These are phyloP conservation scores for Theileria orientalis DNA, from an alignment of 169 alveolate species.

Conservation along the genomic window DNA sequence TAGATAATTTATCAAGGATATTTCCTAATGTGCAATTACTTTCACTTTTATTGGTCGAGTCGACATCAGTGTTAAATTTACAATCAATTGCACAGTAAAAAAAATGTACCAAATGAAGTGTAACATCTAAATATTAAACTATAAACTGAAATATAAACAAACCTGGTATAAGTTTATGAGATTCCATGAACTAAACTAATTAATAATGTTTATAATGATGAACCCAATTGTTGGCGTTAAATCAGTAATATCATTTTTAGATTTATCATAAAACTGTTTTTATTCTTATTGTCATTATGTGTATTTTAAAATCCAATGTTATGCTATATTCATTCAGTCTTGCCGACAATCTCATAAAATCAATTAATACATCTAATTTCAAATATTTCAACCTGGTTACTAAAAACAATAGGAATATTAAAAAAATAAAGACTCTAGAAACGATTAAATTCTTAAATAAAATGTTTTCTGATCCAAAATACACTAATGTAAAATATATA, in stretches of 20 bases:
- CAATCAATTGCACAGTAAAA: background rate
- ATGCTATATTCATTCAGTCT: background rate
- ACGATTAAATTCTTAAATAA: constrained; percentile 16
- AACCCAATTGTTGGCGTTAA: too few species aligned
- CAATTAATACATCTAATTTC: background rate
- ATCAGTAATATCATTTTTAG: too few species aligned
- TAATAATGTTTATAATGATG: background rate
- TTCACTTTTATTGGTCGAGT: background rate
- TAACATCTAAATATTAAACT: constrained; percentile 10
- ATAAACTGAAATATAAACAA: background rate
- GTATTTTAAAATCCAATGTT: background rate
- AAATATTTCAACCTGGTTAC: constrained; percentile 1
- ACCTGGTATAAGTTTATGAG: background rate
- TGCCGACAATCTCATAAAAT: background rate
- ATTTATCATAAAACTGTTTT: too few species aligned
- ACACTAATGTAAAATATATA: background rate
- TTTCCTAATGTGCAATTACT: background rate
- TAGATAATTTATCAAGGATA: background rate
- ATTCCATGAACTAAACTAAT: background rate
- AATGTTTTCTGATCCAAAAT: background rate
- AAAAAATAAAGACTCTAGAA: constrained; percentile 10
- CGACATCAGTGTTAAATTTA: background rate
- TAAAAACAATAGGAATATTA: constrained; percentile 3
- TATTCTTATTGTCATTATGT: background rate
- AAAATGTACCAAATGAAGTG: background rate